These are phyloP conservation scores for Septoria petroselini DNA, from an alignment of 2,329 filamentous ascomycete genomes.

Conservation along the genomic window DNA sequence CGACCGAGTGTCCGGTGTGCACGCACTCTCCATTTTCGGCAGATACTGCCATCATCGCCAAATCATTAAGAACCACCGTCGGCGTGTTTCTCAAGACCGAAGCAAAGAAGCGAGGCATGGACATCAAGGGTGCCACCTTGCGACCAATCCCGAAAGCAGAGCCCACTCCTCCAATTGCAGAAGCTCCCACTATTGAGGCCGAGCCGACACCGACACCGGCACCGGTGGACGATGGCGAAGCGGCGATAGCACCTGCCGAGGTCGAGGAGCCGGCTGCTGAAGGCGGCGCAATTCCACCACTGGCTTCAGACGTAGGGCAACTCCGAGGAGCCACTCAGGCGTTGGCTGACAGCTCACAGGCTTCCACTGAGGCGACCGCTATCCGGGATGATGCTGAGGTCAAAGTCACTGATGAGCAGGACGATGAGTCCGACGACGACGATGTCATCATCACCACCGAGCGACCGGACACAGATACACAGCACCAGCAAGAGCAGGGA, in stretches of 20 bases:
- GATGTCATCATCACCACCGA: slow-evolving; percentile 36
- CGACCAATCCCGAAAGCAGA: slow-evolving; percentile 23
- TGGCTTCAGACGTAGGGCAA: slow-evolving; percentile 17
- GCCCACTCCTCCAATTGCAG: slow-evolving; percentile 16
- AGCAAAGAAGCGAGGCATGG: slow-evolving; percentile 60
- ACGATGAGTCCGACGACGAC: slow-evolving; percentile 30
- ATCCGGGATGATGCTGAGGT: slow-evolving; percentile 12
- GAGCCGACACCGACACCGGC: slow-evolving; percentile 11
- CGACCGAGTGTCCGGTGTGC: slow-evolving; percentile 72
- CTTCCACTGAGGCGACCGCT: background rate
- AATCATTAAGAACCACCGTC: slow-evolving; percentile 86
- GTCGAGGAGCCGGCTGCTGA: slow-evolving; percentile 5
- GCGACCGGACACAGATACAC: slow-evolving; percentile 26
- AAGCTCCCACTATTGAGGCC: slow-evolving; percentile 6
- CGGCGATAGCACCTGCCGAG: slow-evolving; percentile 13
- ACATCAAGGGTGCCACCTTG: slow-evolving; percentile 21
- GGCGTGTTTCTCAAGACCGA: slow-evolving; percentile 86
- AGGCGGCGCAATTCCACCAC: slow-evolving; percentile 8
- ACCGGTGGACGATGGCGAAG: slow-evolving; percentile 13
- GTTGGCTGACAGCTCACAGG: slow-evolving; percentile 2
- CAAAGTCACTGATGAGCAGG: slow-evolving; percentile 21
- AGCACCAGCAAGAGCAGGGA: slow-evolving; percentile 22
- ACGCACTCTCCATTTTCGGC: slow-evolving; percentile 84
- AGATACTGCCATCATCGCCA: slow-evolving; percentile 83
- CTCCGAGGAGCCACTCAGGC: background rate